A percentile compares a stretch with the other conserved stretches of the same genome.
phyloP scores from a whole-genome alignment of 73 alveolate species.

The Tetrahymena borealis region DNA sequence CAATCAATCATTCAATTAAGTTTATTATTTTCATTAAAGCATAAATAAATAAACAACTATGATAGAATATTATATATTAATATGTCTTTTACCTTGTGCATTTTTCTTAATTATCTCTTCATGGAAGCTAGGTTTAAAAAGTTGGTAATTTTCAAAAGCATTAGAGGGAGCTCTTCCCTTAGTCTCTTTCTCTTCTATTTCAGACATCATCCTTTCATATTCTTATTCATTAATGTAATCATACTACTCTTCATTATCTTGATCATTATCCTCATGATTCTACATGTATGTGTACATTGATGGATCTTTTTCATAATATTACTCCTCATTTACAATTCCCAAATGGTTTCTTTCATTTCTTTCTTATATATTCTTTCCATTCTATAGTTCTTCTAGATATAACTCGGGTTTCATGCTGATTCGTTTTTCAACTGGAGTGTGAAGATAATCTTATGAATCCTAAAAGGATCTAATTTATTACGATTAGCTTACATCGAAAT shows the following conservation, averaged over 20 bases:
- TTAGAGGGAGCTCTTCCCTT: neutral
- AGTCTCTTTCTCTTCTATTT: neutral
- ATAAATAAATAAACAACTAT: neutral
- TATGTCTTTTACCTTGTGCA: neutral
- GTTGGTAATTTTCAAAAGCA: neutral
- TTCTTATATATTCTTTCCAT: neutral
- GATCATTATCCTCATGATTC: neutral
- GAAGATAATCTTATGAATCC: neutral
- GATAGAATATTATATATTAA: neutral
- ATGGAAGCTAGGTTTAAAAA: neutral
- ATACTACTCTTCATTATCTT: neutral
- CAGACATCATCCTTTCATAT: neutral
- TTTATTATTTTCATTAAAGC: too few species aligned
- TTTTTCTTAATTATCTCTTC: neutral
- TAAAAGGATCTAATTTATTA: neutral
- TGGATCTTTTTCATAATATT: neutral
- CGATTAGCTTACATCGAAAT: neutral
- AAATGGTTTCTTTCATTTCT: too few species aligned
- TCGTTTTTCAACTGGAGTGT: neutral
- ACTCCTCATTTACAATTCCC: too few species aligned
- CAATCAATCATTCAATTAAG: too few species aligned
- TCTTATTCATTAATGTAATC: neutral
- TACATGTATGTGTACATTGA: neutral
- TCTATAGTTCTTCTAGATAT: neutral
- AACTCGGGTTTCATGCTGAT: neutral